Evolutionary conservation across 1,284 basidiomycete genomes (phyloP).

Genomic region (Ustilago xerochloae): DNA sequence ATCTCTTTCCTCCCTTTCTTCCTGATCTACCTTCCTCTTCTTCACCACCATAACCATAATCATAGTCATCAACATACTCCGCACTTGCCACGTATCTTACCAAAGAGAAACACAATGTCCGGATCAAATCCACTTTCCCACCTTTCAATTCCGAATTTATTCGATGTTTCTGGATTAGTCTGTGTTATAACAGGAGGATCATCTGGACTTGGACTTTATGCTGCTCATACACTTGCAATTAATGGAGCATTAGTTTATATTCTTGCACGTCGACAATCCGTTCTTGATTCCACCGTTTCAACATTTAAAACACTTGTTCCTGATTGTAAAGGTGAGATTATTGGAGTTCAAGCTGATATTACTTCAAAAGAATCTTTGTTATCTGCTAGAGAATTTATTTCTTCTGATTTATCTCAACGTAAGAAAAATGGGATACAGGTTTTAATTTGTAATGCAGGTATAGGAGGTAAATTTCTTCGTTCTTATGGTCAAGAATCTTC

Average conservation of each 20-base stretch:
- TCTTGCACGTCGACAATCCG: constrained; percentile 30
- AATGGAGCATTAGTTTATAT: constrained; percentile 54
- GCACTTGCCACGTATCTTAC: too few relatives aligned
- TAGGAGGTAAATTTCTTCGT: constrained; percentile 30
- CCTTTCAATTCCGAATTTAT: constrained; percentile 17
- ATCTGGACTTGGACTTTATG: constrained; percentile 46
- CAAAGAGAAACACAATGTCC: too few relatives aligned
- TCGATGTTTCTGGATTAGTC: constrained; percentile 29
- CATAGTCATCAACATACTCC: too few relatives aligned
- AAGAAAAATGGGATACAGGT: constrained; percentile 24
- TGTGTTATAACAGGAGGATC: constrained; percentile 48
- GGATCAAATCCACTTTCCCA: constrained; percentile 24
- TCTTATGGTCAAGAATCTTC: constrained; percentile 19
- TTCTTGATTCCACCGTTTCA: constrained; percentile 22
- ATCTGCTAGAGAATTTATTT: constrained; percentile 13
- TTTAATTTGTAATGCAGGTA: constrained; percentile 45
- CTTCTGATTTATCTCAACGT: constrained; percentile 9
- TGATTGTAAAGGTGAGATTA: constrained; percentile 12
- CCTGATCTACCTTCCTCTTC: neutral
- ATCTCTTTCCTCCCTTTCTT: neutral
- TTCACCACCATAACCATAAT: neutral
- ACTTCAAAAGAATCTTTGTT: constrained; percentile 35
- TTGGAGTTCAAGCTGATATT: constrained; percentile 36
- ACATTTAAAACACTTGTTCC: constrained; percentile 10
- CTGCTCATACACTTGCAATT: constrained; percentile 44